Conservation (phyloP, 2,329 filamentous ascomycete species). For the Aspergillus flavus region DNA sequence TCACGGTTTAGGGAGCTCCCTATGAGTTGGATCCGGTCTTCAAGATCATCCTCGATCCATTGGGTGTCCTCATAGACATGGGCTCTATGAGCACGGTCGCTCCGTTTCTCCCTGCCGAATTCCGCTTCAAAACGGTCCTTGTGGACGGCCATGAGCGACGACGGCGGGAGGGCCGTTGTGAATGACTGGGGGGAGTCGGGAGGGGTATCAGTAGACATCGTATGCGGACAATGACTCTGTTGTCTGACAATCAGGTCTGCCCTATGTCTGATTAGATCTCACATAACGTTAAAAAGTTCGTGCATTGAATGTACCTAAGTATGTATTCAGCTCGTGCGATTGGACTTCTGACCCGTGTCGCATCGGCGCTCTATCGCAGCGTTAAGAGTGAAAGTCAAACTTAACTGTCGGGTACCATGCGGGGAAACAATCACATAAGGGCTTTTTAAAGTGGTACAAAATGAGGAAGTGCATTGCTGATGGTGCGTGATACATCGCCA, state of each 20-base stretch:
- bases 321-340: neutral
- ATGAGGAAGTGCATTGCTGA: neutral
- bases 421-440: neutral
- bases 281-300: neutral
- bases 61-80: neutral
- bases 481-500: neutral
- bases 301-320: neutral
- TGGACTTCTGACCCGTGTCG: neutral
- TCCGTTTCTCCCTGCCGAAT: neutral
- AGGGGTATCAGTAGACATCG: neutral
- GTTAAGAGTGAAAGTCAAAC: neutral
- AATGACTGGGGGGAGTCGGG: slow-evolving; percentile 1
- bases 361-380: neutral
- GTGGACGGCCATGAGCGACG: neutral
- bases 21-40: neutral
- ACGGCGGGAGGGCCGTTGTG: neutral
- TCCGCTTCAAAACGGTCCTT: neutral
- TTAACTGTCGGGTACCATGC: neutral
- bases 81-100: neutral
- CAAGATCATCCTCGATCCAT: neutral
- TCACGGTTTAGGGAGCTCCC: neutral
- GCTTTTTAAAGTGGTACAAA: neutral
- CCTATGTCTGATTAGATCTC: neutral
- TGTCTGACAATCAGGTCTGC: neutral
- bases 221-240: neutral